These are phyloP conservation scores for Tripterygium wilfordii DNA, from an alignment of 177 flowering plant genomes.

Conservation along the genomic window DNA sequence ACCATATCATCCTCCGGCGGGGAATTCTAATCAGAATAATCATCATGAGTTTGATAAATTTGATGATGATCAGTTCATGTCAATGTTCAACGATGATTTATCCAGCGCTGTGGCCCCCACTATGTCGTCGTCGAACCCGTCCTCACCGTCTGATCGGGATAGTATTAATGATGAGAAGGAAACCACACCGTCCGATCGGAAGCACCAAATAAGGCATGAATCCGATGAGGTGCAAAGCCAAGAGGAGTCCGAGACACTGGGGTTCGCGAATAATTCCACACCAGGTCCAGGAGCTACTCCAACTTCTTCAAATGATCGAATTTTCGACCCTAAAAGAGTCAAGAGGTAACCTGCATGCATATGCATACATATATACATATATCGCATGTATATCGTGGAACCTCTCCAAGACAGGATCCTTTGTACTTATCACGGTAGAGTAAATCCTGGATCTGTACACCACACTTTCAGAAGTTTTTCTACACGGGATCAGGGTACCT, in stretches of 20 bases:
- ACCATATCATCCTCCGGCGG: not conserved
- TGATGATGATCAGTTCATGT: slow-evolving; percentile 82
- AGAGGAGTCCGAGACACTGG: slow-evolving; percentile 25
- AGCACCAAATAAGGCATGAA: slow-evolving; percentile 21
- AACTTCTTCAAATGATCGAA: slow-evolving; percentile 27
- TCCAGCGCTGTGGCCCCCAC: slow-evolving; percentile 27
- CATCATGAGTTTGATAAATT: slow-evolving; percentile 48
- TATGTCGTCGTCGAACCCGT: slow-evolving; percentile 48
- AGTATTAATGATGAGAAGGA: slow-evolving; percentile 59
- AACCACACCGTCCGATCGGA: slow-evolving; percentile 14
- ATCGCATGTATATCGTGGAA: too few species aligned
- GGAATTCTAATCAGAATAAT: not conserved
- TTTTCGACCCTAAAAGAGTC: slow-evolving; percentile 75
- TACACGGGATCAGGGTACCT: too few species aligned
- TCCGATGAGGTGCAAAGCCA: slow-evolving; percentile 60
- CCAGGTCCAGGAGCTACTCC: too few species aligned
- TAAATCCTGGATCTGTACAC: too few species aligned
- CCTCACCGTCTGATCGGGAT: slow-evolving; percentile 76
- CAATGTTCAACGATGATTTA: slow-evolving; percentile 73
- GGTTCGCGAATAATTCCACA: too few species aligned
- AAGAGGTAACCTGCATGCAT: slow-evolving; percentile 54
- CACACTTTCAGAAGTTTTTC: too few species aligned
- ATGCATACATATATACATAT: too few species aligned
- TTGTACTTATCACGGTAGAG: too few species aligned
- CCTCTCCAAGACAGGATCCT: too few species aligned